Base-by-base conservation (phyloP, 176 grass and related monocot species). In the Pharus latifolius region DNA sequence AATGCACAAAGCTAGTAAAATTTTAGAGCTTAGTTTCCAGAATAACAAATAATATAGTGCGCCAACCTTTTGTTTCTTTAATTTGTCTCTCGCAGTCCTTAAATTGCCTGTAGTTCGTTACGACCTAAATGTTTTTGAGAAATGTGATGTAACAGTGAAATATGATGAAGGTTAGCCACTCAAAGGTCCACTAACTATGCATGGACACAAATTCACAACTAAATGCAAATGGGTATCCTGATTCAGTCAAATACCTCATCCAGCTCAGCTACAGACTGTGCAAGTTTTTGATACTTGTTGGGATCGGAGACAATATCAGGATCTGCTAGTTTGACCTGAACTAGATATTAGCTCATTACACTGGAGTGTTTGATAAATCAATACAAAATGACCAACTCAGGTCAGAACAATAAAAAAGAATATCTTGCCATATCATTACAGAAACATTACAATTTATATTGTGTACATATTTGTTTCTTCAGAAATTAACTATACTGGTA, bases 311-410 rank as follows among this genome's bases (percentile, higher is more conserved):
- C 38, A 60, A 86, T 29, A 76, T 76, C 83, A 65, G 83, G 83
- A 73, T 86, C 83, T 63, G 77, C 83, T 72, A 86, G 60, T 71
- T 81, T 86, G 70, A 81, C 70, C 83, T 86, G 70, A 47, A 60
- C 45, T 49, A 61, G 40, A 80, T 41, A 65, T n/a, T n/a, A n/a
- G n/a, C n/a, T n/a, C n/a, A 9, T 7, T 51, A 16, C 38, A 55
- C 49, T 34, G 35, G 25, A 1, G 35, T n/a, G 19, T 12, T 37
- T 5, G 4, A 9, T 38, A 38, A 38, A 38, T 38, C 35, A 38
- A 38, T n/a, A 38, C 6, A 9, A 38, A 38, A 38, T 38, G 35
- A 38, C 6, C 35, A 38, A 38, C 35, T 38, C 35, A 38, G 8
- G 6, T 38, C 9, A 5, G 8, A 38, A 38, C 4, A 9, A 9